These are phyloP conservation scores for Nephelium lappaceum DNA, from an alignment of 345 rosid genomes.

Conservation along the genomic window DNA sequence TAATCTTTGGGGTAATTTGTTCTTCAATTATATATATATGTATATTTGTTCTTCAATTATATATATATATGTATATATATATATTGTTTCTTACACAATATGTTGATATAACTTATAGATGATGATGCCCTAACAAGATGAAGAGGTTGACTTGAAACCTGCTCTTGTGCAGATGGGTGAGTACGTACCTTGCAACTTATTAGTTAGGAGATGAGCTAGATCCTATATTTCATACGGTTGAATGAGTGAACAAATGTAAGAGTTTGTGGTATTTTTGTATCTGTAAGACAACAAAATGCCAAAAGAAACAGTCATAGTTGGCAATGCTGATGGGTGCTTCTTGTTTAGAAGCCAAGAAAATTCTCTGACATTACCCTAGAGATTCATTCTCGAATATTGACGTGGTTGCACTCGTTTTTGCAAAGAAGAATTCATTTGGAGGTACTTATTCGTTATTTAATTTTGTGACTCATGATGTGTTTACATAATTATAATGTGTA, in stretches of 20 bases:
- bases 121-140: constrained; percentile 28
- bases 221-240: too few species aligned
- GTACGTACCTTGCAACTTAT: not conserved
- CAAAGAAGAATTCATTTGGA: constrained; percentile 27
- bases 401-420: constrained; percentile 48
- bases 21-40: too few species aligned
- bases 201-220: too few species aligned
- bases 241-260: not conserved
- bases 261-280: not conserved
- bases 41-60: too few species aligned
- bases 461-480: not conserved
- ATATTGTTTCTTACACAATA: too few species aligned
- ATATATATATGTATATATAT: too few species aligned
- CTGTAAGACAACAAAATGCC: constrained; percentile 37
- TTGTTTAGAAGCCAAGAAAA: constrained; percentile 21
- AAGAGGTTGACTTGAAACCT: constrained; percentile 28
- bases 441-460: constrained; percentile 26
- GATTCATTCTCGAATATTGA: constrained; percentile 22
- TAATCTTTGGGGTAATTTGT: constrained; percentile 45
- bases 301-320: constrained; percentile 43
- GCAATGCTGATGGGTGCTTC: constrained; percentile 41
- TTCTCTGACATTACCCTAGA: not conserved
- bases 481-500: not conserved
- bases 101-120: constrained; percentile 7
- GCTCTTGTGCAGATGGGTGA: constrained; percentile 43